Percentiles rank a stretch among this genome's conserved stretches.
These are phyloP conservation scores for Phytophthora pisi DNA, from an alignment of 352 stramenopile species.

Conservation along the genomic window DNA sequence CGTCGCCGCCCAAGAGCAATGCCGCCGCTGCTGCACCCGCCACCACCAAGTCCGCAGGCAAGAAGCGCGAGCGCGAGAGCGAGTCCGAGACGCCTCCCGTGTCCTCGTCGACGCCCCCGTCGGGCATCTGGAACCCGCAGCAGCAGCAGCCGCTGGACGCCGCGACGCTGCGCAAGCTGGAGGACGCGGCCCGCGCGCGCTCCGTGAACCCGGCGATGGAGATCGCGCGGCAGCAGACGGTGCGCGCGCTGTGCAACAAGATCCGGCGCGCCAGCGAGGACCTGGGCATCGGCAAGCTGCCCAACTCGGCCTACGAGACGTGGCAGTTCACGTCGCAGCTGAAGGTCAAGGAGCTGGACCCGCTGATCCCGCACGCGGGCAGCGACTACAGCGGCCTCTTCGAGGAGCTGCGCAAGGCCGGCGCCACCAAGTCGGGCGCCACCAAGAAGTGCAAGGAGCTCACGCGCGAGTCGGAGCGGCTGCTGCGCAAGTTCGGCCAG, in stretches of 20 bases:
- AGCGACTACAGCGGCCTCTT: constrained; percentile 77
- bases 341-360: constrained; percentile 71
- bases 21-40: background rate
- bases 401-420: constrained; percentile 77
- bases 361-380: constrained; percentile 67
- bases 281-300: constrained; percentile 77
- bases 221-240: constrained; percentile 69
- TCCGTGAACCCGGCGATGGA: constrained; percentile 58
- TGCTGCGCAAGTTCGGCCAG: constrained; percentile 60
- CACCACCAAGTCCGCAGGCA: constrained; percentile 6
- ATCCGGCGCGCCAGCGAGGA: constrained; percentile 71
- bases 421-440: constrained; percentile 61
- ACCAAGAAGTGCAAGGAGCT: constrained; percentile 73
- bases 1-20: background rate
- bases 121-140: constrained; percentile 59
- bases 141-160: constrained; percentile 44
- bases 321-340: constrained; percentile 86
- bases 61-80: constrained; percentile 43
- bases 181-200: constrained; percentile 16
- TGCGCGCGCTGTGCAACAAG: constrained; percentile 71
- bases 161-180: constrained; percentile 14
- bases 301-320: constrained; percentile 85
- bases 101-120: constrained; percentile 11
- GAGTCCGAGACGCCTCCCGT: background rate
- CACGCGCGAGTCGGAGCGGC: constrained; percentile 53